Conservation (phyloP, 108 stramenopile genomes). For the Nitzschia sp. region DNA sequence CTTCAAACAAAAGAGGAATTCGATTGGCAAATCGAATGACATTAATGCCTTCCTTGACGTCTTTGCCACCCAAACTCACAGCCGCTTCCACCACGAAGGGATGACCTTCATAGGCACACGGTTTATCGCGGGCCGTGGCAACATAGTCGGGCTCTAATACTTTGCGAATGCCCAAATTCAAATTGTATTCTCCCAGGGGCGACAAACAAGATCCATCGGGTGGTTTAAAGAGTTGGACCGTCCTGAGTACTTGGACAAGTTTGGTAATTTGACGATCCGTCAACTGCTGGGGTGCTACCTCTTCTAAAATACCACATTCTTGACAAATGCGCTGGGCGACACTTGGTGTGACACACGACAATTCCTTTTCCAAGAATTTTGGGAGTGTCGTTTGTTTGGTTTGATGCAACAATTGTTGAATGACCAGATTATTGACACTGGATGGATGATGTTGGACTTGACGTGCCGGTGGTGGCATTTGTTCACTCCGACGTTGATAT, state of each 20-base stretch:
- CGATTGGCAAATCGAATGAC: slow-evolving; percentile 97
- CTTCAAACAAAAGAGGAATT: slow-evolving; percentile 96
- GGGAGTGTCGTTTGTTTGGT: slow-evolving; percentile 71
- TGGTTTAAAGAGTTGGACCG: slow-evolving; percentile 80
- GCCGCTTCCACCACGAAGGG: slow-evolving; percentile 97
- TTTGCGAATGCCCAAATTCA: slow-evolving; percentile 94
- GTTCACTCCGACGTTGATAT: slow-evolving; percentile 82
- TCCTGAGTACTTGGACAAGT: slow-evolving; percentile 83
- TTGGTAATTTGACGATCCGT: slow-evolving; percentile 77
- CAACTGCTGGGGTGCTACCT: slow-evolving; percentile 56
- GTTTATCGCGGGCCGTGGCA: slow-evolving; percentile 79
- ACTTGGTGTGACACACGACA: slow-evolving; percentile 63
- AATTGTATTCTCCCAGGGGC: slow-evolving; percentile 97
- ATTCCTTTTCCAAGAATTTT: slow-evolving; percentile 76
- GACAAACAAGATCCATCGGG: slow-evolving; percentile 91
- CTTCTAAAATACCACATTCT: slow-evolving; percentile 57
- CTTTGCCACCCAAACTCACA: slow-evolving; percentile 91
- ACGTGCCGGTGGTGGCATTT: slow-evolving; percentile 88
- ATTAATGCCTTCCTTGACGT: slow-evolving; percentile 90
- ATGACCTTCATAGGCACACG: slow-evolving; percentile 89
- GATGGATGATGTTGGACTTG: slow-evolving; percentile 95
- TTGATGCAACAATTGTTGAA: slow-evolving; percentile 88
- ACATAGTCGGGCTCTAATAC: slow-evolving; percentile 89
- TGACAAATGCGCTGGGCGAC: slow-evolving; percentile 68
- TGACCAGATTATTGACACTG: slow-evolving; percentile 91